phyloP scores from a whole-genome alignment of 2,329 filamentous ascomycete genomes.

The Myotisia sp. region DNA sequence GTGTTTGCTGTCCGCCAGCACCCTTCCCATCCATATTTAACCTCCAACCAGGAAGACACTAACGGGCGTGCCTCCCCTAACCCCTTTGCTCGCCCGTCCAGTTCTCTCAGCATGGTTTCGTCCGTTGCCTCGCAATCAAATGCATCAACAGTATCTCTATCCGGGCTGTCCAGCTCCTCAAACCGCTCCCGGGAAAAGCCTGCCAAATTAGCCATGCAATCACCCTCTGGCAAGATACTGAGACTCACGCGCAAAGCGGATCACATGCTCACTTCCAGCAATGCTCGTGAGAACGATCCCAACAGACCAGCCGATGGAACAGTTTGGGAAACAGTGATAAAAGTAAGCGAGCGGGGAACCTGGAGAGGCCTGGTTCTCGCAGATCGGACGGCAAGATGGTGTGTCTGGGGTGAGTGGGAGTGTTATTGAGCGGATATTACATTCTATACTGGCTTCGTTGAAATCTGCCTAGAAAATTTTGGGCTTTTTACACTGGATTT shows the following conservation, averaged over 20 bases:
- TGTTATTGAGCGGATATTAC: constrained; percentile 30
- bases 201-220: constrained; percentile 89
- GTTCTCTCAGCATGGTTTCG: constrained; percentile 47
- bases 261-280: constrained; percentile 27
- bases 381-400: constrained; percentile 52
- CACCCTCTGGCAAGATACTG: constrained; percentile 85
- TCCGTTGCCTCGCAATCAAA: constrained; percentile 40
- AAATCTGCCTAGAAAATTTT: too few relatives aligned
- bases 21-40: constrained; percentile 46
- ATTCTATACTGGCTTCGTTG: not conserved
- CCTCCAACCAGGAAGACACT: constrained; percentile 23
- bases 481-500: constrained; percentile 3
- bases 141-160: constrained; percentile 12
- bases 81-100: constrained; percentile 39
- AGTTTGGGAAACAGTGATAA: constrained; percentile 53
- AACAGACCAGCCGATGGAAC: constrained; percentile 37
- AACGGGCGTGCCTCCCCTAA: constrained; percentile 38
- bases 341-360: constrained; percentile 48
- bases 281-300: constrained; percentile 20
- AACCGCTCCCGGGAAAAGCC: constrained; percentile 48
- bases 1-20: constrained; percentile 94
- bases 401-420: constrained; percentile 56
- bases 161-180: constrained; percentile 35
- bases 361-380: constrained; percentile 52
- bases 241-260: constrained; percentile 41